phyloP scores from a whole-genome alignment of 768 basidiomycete species.

The Boletus subparvulus region DNA sequence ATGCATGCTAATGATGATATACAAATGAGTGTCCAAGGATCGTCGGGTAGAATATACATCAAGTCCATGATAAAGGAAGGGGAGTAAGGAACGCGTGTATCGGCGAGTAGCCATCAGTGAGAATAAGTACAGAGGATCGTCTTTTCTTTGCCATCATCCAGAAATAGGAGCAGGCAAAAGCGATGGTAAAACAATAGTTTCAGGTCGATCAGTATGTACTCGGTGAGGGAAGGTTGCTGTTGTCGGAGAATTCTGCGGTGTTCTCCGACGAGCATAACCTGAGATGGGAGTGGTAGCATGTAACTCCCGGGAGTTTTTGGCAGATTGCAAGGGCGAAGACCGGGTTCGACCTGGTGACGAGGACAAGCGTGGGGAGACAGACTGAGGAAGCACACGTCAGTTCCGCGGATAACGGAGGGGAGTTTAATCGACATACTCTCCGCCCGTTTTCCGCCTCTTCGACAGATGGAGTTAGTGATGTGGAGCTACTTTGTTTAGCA shows the following conservation, averaged over 20 bases:
- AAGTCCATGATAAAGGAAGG: constrained; percentile 16
- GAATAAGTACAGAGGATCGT: neutral
- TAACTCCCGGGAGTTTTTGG: constrained; percentile 53
- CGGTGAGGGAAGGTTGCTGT: constrained; percentile 58
- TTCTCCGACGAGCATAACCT: constrained; percentile 74
- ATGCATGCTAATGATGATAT: constrained; percentile 28
- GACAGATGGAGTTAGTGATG: constrained; percentile 31
- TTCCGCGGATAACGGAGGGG: constrained; percentile 32
- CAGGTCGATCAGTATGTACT: constrained; percentile 30
- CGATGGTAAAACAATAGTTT: constrained; percentile 49
- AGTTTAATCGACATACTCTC: constrained; percentile 37
- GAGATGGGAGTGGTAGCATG: constrained; percentile 79
- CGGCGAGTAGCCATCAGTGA: neutral
- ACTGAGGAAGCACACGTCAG: constrained; percentile 29
- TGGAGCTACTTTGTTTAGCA: constrained; percentile 47
- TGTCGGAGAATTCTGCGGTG: constrained; percentile 70
- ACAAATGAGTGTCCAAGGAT: constrained; percentile 31
- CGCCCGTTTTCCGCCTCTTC: constrained; percentile 28
- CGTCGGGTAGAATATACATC: constrained; percentile 16
- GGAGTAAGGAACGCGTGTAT: constrained; percentile 15
- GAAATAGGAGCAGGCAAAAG: constrained; percentile 44
- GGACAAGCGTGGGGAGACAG: constrained; percentile 36
- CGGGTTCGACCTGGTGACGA: constrained; percentile 45
- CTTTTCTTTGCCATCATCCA: neutral
- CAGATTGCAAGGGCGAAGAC: constrained; percentile 45